Conservation (phyloP, 768 basidiomycete genomes). For the Podaxis mareebaensis region DNA sequence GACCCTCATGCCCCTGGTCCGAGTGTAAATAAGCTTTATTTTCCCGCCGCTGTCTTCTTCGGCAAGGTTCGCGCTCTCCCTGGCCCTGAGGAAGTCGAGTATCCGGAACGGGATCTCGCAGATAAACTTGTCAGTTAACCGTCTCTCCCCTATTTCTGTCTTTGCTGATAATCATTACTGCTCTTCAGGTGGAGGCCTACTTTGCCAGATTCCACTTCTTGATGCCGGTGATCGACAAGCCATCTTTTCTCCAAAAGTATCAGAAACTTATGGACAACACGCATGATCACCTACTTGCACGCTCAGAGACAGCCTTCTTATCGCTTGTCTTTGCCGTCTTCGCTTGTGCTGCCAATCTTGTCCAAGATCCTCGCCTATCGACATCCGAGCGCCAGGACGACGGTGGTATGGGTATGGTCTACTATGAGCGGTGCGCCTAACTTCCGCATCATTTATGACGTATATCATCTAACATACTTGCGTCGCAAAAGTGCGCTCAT, state of each 20-base stretch:
- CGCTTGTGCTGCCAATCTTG: conserved; percentile 80
- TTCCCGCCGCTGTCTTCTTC: conserved; percentile 85
- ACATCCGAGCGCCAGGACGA: conserved; percentile 62
- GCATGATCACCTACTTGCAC: conserved; percentile 50
- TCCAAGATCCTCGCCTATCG: conserved; percentile 69
- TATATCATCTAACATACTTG: conserved; percentile 19
- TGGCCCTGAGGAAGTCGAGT: conserved; percentile 84
- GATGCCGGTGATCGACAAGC: conserved; percentile 86
- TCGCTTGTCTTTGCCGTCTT: conserved; percentile 87
- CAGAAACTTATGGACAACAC: conserved; percentile 72
- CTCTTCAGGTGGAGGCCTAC: conserved; percentile 76
- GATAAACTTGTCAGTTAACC: conserved; percentile 72
- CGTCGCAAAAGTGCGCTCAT: conserved; percentile 67
- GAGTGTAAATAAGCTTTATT: conserved; percentile 83
- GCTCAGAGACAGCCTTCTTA: conserved; percentile 72
- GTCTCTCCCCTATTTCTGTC: conserved; percentile 18
- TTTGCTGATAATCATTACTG: conserved; percentile 25
- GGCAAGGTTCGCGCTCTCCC: conserved; percentile 84
- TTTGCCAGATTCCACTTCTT: conserved; percentile 86
- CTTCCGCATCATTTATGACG: conserved; percentile 13
- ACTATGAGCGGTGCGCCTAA: conserved; percentile 74
- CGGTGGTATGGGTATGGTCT: conserved; percentile 88
- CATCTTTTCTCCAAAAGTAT: conserved; percentile 76
- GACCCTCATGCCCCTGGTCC: conserved; percentile 79
- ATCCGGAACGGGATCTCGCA: conserved; percentile 79